Base-by-base conservation (phyloP, 306 rosid species). In the Herpetospermum pedunculosum region DNA sequence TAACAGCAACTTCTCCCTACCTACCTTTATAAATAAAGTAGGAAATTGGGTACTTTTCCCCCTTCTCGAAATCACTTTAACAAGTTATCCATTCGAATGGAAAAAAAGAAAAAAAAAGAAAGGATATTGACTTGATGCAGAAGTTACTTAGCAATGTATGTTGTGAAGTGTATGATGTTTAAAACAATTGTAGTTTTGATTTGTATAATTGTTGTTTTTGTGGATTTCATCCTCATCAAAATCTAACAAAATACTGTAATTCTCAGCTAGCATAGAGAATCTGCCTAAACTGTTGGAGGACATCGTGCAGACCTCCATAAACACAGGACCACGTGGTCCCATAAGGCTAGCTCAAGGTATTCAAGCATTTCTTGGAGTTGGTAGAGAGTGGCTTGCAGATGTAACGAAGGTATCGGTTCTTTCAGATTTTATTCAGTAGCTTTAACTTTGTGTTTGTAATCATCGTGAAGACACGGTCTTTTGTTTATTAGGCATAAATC, bases 251-350 rank as follows among this genome's bases (percentile, higher is more conserved):
- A 79, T 19, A 23, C 44, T 74, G 57, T 14, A 65, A 15, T 58
- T 80, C 30, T 62, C 85, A 94, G 99, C 87, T 80, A 83, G 91
- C 40, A 53, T 87, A 0, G 88, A 91, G 74, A 78, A 83, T 73
- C 68, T 94, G 69, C 99, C 99, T 38, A 91, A 87, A 78, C 83
- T 94, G 81, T 85, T 94, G 77, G 99, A 94, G 80, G 99, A 94
- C 81, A 91, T 94, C 79, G 82, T 91, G 41, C 89, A 84, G 81
- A 94, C 97, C 73, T 89, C 99, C 38, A 53, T 91, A 40, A 72
- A 81, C 69, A 94, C 99, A 1, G 99, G 97, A 74, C 97, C 99
- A 9, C 83, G 96, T 48, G 99, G 97, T 50, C 90, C 89, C 57
- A 38, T 91, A 28, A 86, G 97, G 81, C 64, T 94, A 81, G 97